Evolutionary conservation across 2,329 filamentous ascomycete species (phyloP).

Genomic region (Zarea fungicola): DNA sequence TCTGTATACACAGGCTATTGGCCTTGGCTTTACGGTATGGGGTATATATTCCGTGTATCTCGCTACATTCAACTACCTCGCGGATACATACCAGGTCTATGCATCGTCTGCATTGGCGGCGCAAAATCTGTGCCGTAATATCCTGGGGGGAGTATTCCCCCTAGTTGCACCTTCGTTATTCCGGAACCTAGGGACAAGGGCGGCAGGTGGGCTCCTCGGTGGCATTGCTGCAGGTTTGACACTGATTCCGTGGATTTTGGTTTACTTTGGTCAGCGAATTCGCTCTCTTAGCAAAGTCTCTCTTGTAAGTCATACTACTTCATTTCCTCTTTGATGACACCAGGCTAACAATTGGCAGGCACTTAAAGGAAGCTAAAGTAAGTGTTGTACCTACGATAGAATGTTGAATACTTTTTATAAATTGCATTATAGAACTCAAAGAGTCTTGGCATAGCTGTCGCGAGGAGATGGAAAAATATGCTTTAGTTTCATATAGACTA

Average conservation of each 20-base stretch:
- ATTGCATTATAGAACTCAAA: too few relatives aligned
- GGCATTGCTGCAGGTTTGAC: conserved; percentile 65
- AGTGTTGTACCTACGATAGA: background rate
- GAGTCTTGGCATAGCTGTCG: too few relatives aligned
- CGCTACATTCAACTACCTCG: conserved; percentile 87
- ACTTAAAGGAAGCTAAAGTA: background rate
- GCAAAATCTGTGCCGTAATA: conserved; percentile 79
- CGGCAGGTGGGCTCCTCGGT: conserved; percentile 70
- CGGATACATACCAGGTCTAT: conserved; percentile 80
- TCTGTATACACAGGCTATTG: conserved; percentile 61
- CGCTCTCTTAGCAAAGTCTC: conserved; percentile 73
- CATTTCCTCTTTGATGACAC: conserved; percentile 3
- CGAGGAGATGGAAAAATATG: too few relatives aligned
- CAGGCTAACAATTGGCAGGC: background rate
- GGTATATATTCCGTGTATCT: conserved; percentile 85
- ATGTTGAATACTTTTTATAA: too few relatives aligned
- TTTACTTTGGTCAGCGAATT: conserved; percentile 73
- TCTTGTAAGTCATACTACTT: conserved; percentile 42
- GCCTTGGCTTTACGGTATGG: conserved; percentile 70
- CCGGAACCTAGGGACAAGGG: conserved; percentile 61
- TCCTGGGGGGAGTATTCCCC: conserved; percentile 76
- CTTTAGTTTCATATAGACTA: too few relatives aligned
- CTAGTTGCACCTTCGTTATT: conserved; percentile 72
- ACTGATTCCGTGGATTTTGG: conserved; percentile 76
- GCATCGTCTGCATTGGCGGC: conserved; percentile 82